These are phyloP conservation scores for Adansonia grandidieri DNA, from an alignment of 441 rosid genomes.

Conservation along the genomic window DNA sequence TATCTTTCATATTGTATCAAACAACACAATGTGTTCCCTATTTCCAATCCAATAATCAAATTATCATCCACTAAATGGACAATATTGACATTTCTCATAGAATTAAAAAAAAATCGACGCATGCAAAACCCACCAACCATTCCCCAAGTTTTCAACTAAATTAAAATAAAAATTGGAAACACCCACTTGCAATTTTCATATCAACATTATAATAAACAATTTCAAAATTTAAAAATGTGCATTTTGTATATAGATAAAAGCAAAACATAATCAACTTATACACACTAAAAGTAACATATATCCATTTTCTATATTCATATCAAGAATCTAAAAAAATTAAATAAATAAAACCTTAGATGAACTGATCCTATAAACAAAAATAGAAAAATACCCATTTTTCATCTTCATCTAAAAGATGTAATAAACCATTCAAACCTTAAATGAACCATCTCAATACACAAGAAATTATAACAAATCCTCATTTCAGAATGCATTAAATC, in stretches of 20 bases:
- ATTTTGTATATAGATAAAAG: neutral
- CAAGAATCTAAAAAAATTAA: neutral
- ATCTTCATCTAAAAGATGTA: neutral
- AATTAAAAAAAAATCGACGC: neutral
- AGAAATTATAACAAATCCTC: neutral
- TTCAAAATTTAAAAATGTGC: neutral
- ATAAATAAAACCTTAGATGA: neutral
- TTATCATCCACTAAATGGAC: slow-evolving; percentile 1
- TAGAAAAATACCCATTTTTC: neutral
- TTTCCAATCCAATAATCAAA: neutral
- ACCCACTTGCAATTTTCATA: neutral
- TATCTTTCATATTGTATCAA: neutral
- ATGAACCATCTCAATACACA: neutral
- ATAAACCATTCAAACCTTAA: neutral
- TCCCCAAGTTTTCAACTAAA: slow-evolving; percentile 1
- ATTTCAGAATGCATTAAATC: neutral
- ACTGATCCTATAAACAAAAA: neutral
- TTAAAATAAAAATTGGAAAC: neutral
- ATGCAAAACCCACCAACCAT: neutral
- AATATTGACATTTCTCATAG: neutral
- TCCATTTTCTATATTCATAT: neutral
- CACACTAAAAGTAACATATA: neutral
- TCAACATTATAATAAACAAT: neutral
- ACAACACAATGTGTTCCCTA: neutral
- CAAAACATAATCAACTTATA: neutral